Base-by-base conservation (phyloP, 257 asterid species). In the Lycium ferocissimum region DNA sequence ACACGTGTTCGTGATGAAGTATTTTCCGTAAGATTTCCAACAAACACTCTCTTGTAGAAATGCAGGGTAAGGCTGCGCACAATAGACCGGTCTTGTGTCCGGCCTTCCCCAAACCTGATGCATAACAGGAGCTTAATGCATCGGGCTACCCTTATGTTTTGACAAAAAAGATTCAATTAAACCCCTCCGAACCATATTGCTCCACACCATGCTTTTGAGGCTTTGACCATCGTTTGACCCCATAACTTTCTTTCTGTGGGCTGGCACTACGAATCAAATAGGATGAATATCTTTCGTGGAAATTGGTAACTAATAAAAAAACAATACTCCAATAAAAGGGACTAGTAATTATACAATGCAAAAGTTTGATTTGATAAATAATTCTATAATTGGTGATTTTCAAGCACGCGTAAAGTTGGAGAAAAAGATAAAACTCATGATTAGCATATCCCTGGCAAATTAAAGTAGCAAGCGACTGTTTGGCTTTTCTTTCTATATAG, bases 381-480 rank as follows among this genome's bases (percentile, higher is more conserved):
- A 87, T 76, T 87, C 62, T 87, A 86, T 88, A 87, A 91, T 90
- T 87, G 88, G 87, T 45, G 17, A 45, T 0, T 45, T 84, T 88
- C 17, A 83, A 90, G 88, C 90, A 91, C 90, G 97, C 95, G 93
- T 87, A 90, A 83, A 69, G 85, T 72, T 84, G 49, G n/a, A 84
- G 86, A 83, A 83, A n/a, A 26, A 79, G 47, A 67, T 67, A 37
- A 67, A 67, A 37, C 14, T 38, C 79, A 38, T 15, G 20, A 70
- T 69, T 38, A 69, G 51, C 78, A 59, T 59, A 59, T 59, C 33
- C 7, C 33, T 59, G 71, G 40, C 71, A 65, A 10, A 59, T 18
- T 59, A 62, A 13, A 62, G 37, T n/a, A 20, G 6, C 6, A 22
- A 65, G 43, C 1, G 38, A 3, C 15, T 20, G 35, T 0, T 2